Base-by-base conservation (phyloP, 768 basidiomycete species). In the Pleurotus eryngii region DNA sequence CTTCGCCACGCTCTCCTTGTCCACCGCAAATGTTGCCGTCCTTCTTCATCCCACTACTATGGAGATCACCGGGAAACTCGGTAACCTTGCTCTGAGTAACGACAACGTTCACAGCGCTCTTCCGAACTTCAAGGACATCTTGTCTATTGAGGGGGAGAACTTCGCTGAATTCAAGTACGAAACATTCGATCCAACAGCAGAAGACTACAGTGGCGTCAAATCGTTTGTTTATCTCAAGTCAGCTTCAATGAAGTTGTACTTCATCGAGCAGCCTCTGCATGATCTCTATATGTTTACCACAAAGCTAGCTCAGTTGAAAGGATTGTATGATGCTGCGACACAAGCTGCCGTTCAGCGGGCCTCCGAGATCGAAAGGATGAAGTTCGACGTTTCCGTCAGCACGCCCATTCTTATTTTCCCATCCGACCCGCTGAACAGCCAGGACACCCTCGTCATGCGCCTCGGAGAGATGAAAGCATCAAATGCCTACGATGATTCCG, bases 121-220 rank as follows among this genome's bases (percentile, higher is more conserved):
- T 18, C 78, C 83, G 3, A 82, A 85, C 49, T 95, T 95, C 74
- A 89, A 90, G 66, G 82, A 92, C 62, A 80, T 98, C 3, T 74
- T 98, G 57, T 91, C 93, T 30, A 98, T 98, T 57, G 92, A 98
- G 65, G 97, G 95, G 48, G 83, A 91, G 64, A 88, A 98, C 65
- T 86, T 99, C 40, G 95, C 94, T 15, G 90, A 96, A 70, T 92
- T 99, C 76, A 82, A 80, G 55, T 99, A 98, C 71, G 89, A 95
- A 69, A 98, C 93, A 0, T 94, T 83, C 71, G 90, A 95, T 68
- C 82, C 91, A 2, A 69, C 75, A 27, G 88, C 83, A 55, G 82
- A 87, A 43, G 74, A 77, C 3, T 88, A 90, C 69, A 75, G 80
- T 12, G 92, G 92, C 27, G 80, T 95, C 70, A 93, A 92, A 67